Evolutionary conservation across 345 rosid species (phyloP).

Genomic region (Arabis alpina): DNA sequence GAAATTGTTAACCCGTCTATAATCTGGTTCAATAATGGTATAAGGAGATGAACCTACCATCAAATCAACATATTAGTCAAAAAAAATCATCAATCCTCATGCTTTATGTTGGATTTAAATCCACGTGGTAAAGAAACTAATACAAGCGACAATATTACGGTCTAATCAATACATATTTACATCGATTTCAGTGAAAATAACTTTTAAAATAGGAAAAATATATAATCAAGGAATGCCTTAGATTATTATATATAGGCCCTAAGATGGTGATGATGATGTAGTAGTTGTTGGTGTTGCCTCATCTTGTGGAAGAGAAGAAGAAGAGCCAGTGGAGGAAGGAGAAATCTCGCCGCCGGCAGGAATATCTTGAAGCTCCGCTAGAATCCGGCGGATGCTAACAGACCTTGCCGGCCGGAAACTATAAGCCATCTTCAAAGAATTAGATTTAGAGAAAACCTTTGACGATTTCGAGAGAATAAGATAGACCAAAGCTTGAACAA

Average conservation of each 20-base stretch:
- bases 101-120: no score
- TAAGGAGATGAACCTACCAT: no score
- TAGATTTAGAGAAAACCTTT: conserved; percentile 55
- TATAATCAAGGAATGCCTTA: neutral
- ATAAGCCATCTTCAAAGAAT: conserved; percentile 37
- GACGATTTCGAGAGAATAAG: conserved; percentile 65
- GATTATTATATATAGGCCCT: neutral
- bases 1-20: no score
- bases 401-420: conserved; percentile 64
- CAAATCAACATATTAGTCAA: no score
- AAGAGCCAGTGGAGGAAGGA: conserved; percentile 37
- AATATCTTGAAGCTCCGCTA: conserved; percentile 52
- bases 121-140: no score
- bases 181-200: no score
- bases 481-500: conserved; percentile 67
- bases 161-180: no score
- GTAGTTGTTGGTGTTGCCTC: conserved; percentile 14
- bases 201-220: neutral
- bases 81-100: no score
- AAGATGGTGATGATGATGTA: conserved; percentile 22
- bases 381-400: conserved; percentile 55
- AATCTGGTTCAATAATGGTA: no score
- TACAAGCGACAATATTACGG: no score
- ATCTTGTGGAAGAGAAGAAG: conserved; percentile 23
- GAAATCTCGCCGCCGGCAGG: conserved; percentile 49